Base-by-base conservation (phyloP, 2,329 filamentous ascomycete species). In the Akanthomyces muscarius region DNA sequence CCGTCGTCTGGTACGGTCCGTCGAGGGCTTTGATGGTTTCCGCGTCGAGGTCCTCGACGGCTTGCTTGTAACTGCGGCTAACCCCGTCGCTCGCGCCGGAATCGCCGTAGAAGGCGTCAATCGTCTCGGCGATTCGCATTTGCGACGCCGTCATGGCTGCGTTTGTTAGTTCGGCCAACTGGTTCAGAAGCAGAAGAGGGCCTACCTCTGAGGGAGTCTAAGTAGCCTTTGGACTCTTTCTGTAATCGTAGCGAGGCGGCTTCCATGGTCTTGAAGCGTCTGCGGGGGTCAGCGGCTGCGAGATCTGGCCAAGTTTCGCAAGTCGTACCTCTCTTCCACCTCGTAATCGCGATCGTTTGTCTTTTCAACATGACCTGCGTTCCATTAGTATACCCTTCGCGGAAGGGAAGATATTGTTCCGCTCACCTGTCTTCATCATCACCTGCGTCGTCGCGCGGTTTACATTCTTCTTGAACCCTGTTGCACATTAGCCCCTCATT, bases 281-380 rank as follows among this genome's bases (percentile, higher is more conserved):
- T 94, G 71, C 67, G 68, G 18, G 7, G 18, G 67, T 72, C 68
- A 71, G 72, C 66, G 4, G 6, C 66, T 4, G 6, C 11, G 42
- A n/a, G 10, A 33, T 30, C 3, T 16, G 3, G 25, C 13, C 8
- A 23, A 11, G 51, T 36, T 45, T 7, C 21, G 6, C 45, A 13
- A 75, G 48, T 23, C 55, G 33, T 76, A 92, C 89, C 91, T 88
- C 78, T 96, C 92, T 77, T 99, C 96, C 60, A 98, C 94, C 78
- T 98, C 95, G 77, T 98, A 99, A 76, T 98, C 95, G 69, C 96
- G 91, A 80, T 99, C 95, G 76, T 94, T 97, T 30, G 95, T 99
- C 80, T 95, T 94, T 79, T 99, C 95, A 71, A 99, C 96, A 81
- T 98, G 95, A 65, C 95, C 91, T 87, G 69, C 8, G 52, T 3